Percentiles rank a stretch among this genome's conserved stretches.
Conservation (phyloP, 1,139 yeast species). For the Debaryomyces coudertii region DNA sequence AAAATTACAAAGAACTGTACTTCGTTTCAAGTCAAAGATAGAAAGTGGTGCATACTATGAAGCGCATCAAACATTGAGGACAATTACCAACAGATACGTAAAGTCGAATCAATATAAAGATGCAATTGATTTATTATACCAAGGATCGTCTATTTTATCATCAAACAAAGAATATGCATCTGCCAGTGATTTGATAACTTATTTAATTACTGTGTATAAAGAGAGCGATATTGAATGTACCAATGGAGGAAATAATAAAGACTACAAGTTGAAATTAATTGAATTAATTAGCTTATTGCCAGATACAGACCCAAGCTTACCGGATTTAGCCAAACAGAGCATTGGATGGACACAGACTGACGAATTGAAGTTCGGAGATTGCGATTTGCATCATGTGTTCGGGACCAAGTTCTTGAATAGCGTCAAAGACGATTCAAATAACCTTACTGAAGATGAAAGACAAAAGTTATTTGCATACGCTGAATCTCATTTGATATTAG, state of each 20-base stretch:
- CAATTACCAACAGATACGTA: constrained; percentile 83
- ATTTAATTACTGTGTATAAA: constrained; percentile 69
- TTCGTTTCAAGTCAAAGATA: constrained; percentile 69
- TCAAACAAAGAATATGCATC: constrained; percentile 76
- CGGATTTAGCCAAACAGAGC: constrained; percentile 65
- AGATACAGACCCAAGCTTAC: constrained; percentile 66
- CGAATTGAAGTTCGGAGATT: constrained; percentile 66
- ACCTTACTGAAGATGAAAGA: constrained; percentile 29
- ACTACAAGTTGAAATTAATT: constrained; percentile 41
- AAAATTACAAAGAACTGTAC: constrained; percentile 61
- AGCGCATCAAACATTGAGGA: constrained; percentile 91
- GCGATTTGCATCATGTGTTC: constrained; percentile 71
- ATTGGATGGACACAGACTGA: constrained; percentile 63
- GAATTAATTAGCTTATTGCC: constrained; percentile 49
- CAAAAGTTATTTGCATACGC: constrained; percentile 43
- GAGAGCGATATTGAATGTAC: constrained; percentile 43
- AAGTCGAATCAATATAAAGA: constrained; percentile 66
- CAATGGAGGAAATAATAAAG: constrained; percentile 32
- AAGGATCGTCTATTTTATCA: constrained; percentile 69
- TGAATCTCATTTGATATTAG: constrained; percentile 66
- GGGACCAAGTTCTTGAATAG: constrained; percentile 61
- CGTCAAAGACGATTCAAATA: constrained; percentile 28
- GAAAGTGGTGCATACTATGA: constrained; percentile 82
- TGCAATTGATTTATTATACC: constrained; percentile 73
- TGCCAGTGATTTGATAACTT: constrained; percentile 75